Base-by-base conservation (phyloP, 371 early-diverging fungal species). In the Actinomortierella ambigua region DNA sequence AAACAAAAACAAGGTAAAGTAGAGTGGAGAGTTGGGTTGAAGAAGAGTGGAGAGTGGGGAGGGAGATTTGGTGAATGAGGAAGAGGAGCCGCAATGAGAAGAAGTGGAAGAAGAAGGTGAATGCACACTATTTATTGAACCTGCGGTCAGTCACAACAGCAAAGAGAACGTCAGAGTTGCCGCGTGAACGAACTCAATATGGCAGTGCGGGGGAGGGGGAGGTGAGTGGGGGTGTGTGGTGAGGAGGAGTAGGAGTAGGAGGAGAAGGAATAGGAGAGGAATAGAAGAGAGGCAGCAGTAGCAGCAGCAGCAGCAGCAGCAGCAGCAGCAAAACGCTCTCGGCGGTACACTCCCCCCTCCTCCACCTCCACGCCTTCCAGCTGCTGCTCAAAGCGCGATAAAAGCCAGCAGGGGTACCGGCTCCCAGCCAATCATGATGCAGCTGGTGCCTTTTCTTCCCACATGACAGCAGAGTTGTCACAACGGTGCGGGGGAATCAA, bases 1-100 rank as follows among this genome's bases (percentile, higher is more conserved):
- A 55, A 20, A 52, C 53, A 28, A 55, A 53, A 50, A 56, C 57
- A 50, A 55, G 50, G 26, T 22, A 52, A 41, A 43, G 53, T 22
- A 59, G 55, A 43, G 39, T 64, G 62, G 39, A 51, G 54, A 48
- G 28, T 22, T 42, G 34, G 11, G 34, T 34, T 4, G 34, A 41
- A 43, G 49, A 26, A 59, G 55, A 43, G 39, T 64, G 62, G 39
- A 51, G 54, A 48, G 28, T 22, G 46, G 54, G 29, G 54, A 41
- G 46, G 27, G 46, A 40, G 29, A 17, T 44, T 14, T 15, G 20
- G 39, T 14, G 39, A 8, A 28, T 50, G 41, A 40, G 55, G 51
- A 43, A 29, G 42, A 47, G 47, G 41, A 15, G 22, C 34, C 34
- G 34, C 34, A 55, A n/a, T 15, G 49, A 43, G 40, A 48, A 43